phyloP scores from a whole-genome alignment of 495 filamentous ascomycete species.

The Aspergillus biplanus region DNA sequence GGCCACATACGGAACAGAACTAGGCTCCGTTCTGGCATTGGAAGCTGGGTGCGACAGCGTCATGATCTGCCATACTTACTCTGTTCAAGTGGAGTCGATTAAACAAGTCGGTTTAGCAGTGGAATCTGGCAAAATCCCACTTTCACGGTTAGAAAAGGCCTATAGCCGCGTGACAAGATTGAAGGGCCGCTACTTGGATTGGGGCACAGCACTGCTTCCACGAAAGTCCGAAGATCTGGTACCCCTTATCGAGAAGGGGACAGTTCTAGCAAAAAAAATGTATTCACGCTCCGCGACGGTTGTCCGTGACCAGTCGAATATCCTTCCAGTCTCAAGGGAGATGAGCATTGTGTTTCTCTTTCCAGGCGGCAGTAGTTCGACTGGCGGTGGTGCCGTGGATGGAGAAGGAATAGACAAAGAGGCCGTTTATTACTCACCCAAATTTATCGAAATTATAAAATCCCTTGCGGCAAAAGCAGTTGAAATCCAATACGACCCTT shows the following conservation, averaged over 20 bases:
- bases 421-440: conserved; percentile 36
- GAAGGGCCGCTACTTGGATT: conserved; percentile 41
- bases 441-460: conserved; percentile 42
- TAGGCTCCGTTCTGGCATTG: conserved; percentile 50
- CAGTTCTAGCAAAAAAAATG: conserved; percentile 33
- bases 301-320: conserved; percentile 35
- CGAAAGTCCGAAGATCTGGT: conserved; percentile 23
- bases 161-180: conserved; percentile 38
- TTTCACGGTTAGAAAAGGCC: conserved; percentile 40
- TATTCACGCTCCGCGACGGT: conserved; percentile 49
- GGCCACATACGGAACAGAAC: conserved; percentile 48
- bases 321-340: conserved; percentile 40
- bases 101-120: conserved; percentile 45
- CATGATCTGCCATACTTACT: conserved; percentile 56
- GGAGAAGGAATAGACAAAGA: conserved; percentile 44
- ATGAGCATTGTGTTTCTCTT: conserved; percentile 45
- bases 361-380: conserved; percentile 43
- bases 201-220: conserved; percentile 31
- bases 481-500: conserved; percentile 40
- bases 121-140: conserved; percentile 37
- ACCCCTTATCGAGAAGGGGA: conserved; percentile 27
- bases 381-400: conserved; percentile 48
- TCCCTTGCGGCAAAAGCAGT: conserved; percentile 26
- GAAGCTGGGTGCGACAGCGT: conserved; percentile 54
- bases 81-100: conserved; percentile 49